Evolutionary conservation across 2,329 filamentous ascomycete species (phyloP).

Genomic region (Cyclaneusma minus): DNA sequence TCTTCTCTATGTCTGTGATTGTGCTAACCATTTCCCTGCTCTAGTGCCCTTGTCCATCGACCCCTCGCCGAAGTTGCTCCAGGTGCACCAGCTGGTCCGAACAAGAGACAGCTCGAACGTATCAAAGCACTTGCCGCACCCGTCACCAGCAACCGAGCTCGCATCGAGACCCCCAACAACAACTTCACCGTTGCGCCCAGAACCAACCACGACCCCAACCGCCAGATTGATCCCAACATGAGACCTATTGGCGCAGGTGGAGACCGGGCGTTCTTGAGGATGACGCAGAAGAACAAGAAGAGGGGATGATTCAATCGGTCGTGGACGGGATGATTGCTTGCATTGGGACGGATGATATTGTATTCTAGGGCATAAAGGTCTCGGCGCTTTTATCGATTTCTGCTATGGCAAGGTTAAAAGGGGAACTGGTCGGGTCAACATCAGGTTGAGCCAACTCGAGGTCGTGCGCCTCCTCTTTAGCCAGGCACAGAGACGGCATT

Average conservation of each 20-base stretch:
- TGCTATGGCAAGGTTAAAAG: no score
- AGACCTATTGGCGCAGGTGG: constrained; percentile 47
- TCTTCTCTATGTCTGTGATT: constrained; percentile 1
- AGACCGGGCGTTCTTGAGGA: constrained; percentile 48
- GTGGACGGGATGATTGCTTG: no score
- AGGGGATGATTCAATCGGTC: no score
- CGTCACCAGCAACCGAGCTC: constrained; percentile 37
- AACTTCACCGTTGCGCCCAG: constrained; percentile 23
- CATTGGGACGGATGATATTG: no score
- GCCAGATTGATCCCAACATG: constrained; percentile 29
- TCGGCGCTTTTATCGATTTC: no score
- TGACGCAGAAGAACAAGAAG: constrained; percentile 48
- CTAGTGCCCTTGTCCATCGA: constrained; percentile 18
- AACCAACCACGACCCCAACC: constrained; percentile 42
- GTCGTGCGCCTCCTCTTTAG: no score
- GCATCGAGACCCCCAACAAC: constrained; percentile 20
- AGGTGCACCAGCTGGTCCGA: constrained; percentile 8
- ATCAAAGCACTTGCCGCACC: constrained; percentile 43
- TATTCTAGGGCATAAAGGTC: no score
- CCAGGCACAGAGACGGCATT: no score
- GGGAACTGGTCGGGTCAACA: no score
- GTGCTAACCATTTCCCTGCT: constrained; percentile 9
- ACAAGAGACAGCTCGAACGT: constrained; percentile 27
- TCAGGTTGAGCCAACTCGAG: no score
- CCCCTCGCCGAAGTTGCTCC: constrained; percentile 15